A percentile compares a stretch with the other conserved stretches of the same genome.
Conservation (phyloP, 345 rosid genomes). For the Lepidium didymum region DNA sequence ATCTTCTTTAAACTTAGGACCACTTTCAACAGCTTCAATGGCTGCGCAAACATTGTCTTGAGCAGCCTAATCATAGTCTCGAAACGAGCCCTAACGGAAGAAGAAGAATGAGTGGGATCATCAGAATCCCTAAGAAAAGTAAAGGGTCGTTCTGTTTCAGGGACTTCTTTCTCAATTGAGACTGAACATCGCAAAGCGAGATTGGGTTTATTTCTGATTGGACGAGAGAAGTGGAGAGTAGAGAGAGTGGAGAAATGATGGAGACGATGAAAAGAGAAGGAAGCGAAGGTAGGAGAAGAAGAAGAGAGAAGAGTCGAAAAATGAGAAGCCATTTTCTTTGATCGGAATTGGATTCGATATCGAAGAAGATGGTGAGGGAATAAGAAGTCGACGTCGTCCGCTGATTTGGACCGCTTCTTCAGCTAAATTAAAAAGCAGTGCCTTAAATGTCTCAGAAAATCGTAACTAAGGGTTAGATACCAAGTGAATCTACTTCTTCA, state of each 20-base stretch:
- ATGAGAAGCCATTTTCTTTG: constrained; percentile 22
- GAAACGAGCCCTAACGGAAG: constrained; percentile 58
- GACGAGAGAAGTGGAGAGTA: not conserved
- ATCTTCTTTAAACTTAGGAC: constrained; percentile 79
- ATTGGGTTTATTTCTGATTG: constrained; percentile 9
- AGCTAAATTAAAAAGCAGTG: no score
- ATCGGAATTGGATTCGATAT: constrained; percentile 7
- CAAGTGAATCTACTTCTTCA: not conserved
- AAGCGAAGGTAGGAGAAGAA: constrained; percentile 8
- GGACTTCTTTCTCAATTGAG: constrained; percentile 54
- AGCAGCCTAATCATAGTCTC: constrained; percentile 73
- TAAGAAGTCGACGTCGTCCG: constrained; percentile 25
- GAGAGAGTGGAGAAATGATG: constrained; percentile 2
- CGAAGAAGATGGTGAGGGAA: constrained; percentile 1
- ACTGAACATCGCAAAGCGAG: constrained; percentile 31
- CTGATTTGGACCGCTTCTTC: constrained; percentile 10
- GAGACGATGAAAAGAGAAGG: constrained; percentile 12
- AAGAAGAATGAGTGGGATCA: constrained; percentile 24
- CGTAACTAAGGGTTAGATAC: not conserved
- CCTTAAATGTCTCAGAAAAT: not conserved
- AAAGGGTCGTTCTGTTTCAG: constrained; percentile 56
- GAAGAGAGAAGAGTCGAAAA: constrained; percentile 16
- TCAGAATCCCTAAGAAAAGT: constrained; percentile 66
- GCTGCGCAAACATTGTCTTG: constrained; percentile 74
- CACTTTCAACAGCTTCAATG: constrained; percentile 52